Evolutionary conservation across 1,284 basidiomycete species (phyloP).

Genomic region (Microbotryomycetes sp.): DNA sequence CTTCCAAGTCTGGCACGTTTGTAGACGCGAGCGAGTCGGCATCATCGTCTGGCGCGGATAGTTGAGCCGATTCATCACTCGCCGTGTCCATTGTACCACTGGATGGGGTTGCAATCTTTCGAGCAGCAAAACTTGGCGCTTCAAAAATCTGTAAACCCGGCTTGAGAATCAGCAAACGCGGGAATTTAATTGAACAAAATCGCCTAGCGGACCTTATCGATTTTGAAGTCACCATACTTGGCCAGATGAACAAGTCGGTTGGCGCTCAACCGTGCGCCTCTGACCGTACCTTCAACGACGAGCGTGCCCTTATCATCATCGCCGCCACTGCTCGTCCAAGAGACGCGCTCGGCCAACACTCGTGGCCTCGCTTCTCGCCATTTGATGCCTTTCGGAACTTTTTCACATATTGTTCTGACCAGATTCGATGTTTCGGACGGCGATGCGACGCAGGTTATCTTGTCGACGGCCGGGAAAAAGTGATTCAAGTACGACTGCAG

Average conservation of each 20-base stretch:
- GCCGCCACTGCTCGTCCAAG: constrained; percentile 39
- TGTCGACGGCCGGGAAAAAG: constrained; percentile 78
- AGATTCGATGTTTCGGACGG: constrained; percentile 61
- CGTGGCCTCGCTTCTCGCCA: constrained; percentile 78
- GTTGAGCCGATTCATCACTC: not conserved
- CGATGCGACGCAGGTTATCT: constrained; percentile 45
- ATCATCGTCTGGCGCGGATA: constrained; percentile 46
- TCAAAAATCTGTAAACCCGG: constrained; percentile 5
- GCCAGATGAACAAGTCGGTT: constrained; percentile 85
- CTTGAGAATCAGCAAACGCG: too few relatives aligned
- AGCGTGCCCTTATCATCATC: constrained; percentile 47
- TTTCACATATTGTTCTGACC: constrained; percentile 66
- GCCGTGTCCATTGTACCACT: constrained; percentile 20
- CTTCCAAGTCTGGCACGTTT: constrained; percentile 59
- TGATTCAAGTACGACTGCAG: constrained; percentile 88
- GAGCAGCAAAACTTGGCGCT: constrained; percentile 8
- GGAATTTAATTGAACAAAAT: not conserved
- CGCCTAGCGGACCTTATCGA: constrained; percentile 55
- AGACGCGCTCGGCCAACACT: constrained; percentile 61
- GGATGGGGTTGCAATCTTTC: constrained; percentile 1
- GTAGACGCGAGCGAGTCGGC: constrained; percentile 83
- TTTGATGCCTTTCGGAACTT: constrained; percentile 57
- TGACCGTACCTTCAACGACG: constrained; percentile 71
- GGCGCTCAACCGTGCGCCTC: constrained; percentile 70
- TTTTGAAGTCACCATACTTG: constrained; percentile 79